Evolutionary conservation across 2,329 filamentous ascomycete genomes (phyloP).

Genomic region (Colletotrichum sp.): DNA sequence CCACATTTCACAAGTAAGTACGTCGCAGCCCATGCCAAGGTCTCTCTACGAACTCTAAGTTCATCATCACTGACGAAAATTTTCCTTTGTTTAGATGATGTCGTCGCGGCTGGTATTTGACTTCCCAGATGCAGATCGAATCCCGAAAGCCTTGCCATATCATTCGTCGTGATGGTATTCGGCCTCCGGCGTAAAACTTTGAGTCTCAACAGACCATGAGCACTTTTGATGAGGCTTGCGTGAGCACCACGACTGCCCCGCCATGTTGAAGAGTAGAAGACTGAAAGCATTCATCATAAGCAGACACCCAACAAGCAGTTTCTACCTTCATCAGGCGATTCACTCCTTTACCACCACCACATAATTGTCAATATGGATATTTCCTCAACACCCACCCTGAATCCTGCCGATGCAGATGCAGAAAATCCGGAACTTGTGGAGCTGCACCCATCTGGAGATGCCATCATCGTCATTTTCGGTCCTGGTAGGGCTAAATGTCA

Average conservation of each 20-base stretch:
- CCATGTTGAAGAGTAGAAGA: background rate
- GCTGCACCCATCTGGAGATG: background rate
- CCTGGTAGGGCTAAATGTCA: no score
- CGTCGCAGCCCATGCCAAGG: background rate
- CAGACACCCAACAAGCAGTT: background rate
- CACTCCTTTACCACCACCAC: background rate
- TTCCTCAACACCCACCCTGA: accelerated
- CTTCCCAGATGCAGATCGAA: background rate
- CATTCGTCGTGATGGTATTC: background rate
- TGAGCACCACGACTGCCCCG: background rate
- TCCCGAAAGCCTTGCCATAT: background rate
- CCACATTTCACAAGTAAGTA: background rate
- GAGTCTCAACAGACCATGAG: background rate
- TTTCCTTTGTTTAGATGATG: background rate
- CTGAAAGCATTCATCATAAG: background rate
- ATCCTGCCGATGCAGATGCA: background rate
- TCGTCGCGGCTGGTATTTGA: background rate
- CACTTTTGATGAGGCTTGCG: background rate
- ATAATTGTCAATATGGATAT: background rate
- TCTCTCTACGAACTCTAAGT: accelerated
- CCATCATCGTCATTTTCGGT: background rate
- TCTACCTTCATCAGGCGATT: background rate
- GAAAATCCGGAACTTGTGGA: background rate
- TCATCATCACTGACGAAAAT: background rate
- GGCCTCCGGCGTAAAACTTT: background rate